Percentiles rank a stretch among this genome's conserved stretches.
Evolutionary conservation across 192 early-diverging fungal species (phyloP).

Genomic region (Backusella sp.): DNA sequence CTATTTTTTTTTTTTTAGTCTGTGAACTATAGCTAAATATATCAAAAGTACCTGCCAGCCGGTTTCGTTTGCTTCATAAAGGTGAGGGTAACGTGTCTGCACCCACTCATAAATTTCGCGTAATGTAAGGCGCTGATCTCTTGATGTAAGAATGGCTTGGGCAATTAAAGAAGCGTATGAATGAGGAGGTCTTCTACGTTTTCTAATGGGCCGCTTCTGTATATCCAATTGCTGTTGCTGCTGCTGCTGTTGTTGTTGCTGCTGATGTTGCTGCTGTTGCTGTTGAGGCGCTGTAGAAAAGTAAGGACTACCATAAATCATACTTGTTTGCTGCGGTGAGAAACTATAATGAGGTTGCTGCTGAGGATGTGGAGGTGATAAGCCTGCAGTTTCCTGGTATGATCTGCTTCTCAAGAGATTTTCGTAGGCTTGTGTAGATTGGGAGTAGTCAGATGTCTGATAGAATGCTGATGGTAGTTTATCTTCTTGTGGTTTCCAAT

Average conservation of each 20-base stretch:
- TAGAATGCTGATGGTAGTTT: slow-evolving; percentile 3
- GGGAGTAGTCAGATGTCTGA: slow-evolving; percentile 8
- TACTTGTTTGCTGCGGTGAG: slow-evolving; percentile 4
- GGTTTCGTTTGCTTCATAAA: slow-evolving; percentile 61
- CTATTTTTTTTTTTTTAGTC: slow-evolving; percentile 10
- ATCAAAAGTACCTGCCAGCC: slow-evolving; percentile 75
- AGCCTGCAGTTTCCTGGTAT: background rate
- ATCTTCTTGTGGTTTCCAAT: slow-evolving; percentile 6
- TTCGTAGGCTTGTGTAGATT: slow-evolving; percentile 8
- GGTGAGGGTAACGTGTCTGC: slow-evolving; percentile 68
- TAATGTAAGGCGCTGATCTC: slow-evolving; percentile 64
- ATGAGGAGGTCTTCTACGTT: slow-evolving; percentile 56
- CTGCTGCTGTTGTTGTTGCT: background rate
- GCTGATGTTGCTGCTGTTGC: background rate
- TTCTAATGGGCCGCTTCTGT: slow-evolving; percentile 20
- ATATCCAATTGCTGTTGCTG: slow-evolving; percentile 5
- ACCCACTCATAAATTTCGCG: slow-evolving; percentile 88
- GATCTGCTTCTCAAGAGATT: background rate
- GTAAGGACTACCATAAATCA: slow-evolving; percentile 5
- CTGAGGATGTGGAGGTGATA: background rate
- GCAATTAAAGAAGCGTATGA: slow-evolving; percentile 83
- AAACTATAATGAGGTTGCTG: slow-evolving; percentile 10
- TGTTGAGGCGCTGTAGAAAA: background rate
- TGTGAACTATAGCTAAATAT: background rate
- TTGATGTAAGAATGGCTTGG: slow-evolving; percentile 70